Evolutionary conservation across 257 asterid genomes (phyloP).

Genomic region (Solanum chmielewskii): DNA sequence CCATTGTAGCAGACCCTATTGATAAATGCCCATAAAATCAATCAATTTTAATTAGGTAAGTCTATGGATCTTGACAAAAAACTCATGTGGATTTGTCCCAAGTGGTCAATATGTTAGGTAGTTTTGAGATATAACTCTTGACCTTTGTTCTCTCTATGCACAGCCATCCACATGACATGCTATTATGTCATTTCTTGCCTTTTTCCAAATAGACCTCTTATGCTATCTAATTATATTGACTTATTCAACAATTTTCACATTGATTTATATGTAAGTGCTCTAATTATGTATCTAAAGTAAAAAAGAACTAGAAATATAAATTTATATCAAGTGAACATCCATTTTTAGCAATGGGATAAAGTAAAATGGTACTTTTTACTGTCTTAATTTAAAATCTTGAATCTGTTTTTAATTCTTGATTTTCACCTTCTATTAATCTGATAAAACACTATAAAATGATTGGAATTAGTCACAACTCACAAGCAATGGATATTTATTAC

Average conservation of each 20-base stretch:
- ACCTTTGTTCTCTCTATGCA: background rate
- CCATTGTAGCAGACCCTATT: background rate
- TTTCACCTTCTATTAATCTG: no score
- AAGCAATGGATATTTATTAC: no score
- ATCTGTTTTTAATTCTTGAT: no score
- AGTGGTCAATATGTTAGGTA: slow-evolving; percentile 19
- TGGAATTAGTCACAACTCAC: no score
- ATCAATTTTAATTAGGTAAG: background rate
- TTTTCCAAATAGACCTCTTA: background rate
- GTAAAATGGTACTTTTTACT: no score
- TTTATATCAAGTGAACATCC: background rate
- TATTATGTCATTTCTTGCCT: background rate
- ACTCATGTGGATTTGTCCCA: slow-evolving; percentile 23
- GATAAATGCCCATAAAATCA: background rate
- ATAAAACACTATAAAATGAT: no score
- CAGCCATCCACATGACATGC: slow-evolving; percentile 26
- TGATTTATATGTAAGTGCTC: background rate
- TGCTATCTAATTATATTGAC: background rate
- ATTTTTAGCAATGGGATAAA: no score
- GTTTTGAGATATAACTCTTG: slow-evolving; percentile 7
- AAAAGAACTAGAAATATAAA: background rate
- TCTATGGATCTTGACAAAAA: slow-evolving; percentile 9
- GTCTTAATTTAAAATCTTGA: no score
- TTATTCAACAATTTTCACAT: background rate
- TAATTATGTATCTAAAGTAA: background rate